Evolutionary conservation across 2,329 filamentous ascomycete species (phyloP), one percentile per base, ranked within the genome.

Genomic region (Curvularia sp.): DNA sequence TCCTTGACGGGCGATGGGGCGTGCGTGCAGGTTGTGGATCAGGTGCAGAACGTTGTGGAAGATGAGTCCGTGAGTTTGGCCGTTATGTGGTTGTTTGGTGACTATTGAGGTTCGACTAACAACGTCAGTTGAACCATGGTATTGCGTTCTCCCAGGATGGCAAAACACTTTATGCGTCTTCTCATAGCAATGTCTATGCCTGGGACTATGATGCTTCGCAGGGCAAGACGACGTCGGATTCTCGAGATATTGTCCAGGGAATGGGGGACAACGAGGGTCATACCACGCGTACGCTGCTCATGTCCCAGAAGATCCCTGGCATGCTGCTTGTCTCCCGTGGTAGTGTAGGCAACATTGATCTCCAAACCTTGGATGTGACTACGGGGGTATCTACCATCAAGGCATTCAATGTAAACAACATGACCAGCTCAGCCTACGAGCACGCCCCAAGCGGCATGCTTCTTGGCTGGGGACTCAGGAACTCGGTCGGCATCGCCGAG

Each of bases 401-500:
- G 60, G 85, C 85, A 33, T 88, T 86, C 75, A 82, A 86, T 57
- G 71, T 86, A 31, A 80, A 70, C 49, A 79, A 81, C 51, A 65
- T 73, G 15, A 77, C 75, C 8, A 65, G 66, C 7, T 68, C 71
- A 5, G 71, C 76, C 1, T 83, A 83, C 58, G 76, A 81, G 55
- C 84, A 79, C 68, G 76, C 84, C 63, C 87, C 81, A 47, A 80
- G 82, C 35, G 83, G 83, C 7, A 57, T 80, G 13, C 72, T 81
- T 64, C 77, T 75, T 64, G 85, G 88, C 15, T 92, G 89, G 89
- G 90, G 90, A 10, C 79, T 93, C 52, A 83, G 89, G 38, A 92
- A 92, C 73, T 87, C 88, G 1, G 89, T 91, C 4, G 90, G 89
- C 9, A 77, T 92, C 4, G 87, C 80, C n/a, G 88, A 90, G 73